A percentile compares a stretch with the other conserved stretches of the same genome.
Conservation (phyloP, 2,329 filamentous ascomycete genomes). For the Colletotrichum agaves region DNA sequence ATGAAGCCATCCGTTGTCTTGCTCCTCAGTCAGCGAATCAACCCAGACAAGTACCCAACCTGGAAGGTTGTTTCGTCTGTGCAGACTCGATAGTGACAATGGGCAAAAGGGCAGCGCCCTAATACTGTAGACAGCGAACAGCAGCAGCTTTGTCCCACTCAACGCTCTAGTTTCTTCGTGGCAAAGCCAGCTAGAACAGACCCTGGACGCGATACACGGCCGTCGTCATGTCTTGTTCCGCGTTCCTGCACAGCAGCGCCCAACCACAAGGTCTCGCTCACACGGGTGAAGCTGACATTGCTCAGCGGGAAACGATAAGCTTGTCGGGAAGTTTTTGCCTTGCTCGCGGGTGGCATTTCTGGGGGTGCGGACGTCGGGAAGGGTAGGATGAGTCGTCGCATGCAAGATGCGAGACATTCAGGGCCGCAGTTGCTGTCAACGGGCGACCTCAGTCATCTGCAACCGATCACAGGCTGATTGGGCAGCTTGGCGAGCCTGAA, state of each 20-base stretch:
- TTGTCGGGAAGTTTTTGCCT: slow-evolving; percentile 29
- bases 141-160: not conserved
- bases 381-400: not conserved
- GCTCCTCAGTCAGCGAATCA: not conserved
- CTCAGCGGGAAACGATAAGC: slow-evolving; percentile 9
- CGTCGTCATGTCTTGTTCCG: slow-evolving; percentile 10
- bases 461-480: slow-evolving; percentile 33
- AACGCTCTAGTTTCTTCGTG: not conserved
- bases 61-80: not conserved
- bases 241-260: not conserved
- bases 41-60: not conserved
- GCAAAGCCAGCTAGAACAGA: slow-evolving; percentile 1
- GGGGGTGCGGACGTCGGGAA: not conserved
- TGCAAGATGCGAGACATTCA: slow-evolving; percentile 7
- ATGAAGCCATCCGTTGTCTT: not conserved
- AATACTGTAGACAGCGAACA: not conserved
- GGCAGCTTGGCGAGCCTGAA: slow-evolving; percentile 26
- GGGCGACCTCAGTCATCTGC: slow-evolving; percentile 11
- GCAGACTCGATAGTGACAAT: not conserved
- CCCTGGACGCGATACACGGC: slow-evolving; percentile 11
- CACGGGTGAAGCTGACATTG: slow-evolving; percentile 8
- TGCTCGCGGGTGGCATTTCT: slow-evolving; percentile 7
- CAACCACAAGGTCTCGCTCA: not conserved
- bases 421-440: not conserved
- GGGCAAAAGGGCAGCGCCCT: too few relatives aligned